Percentiles rank a stretch among this genome's conserved stretches.
phyloP scores from a whole-genome alignment of 805 yeast species.

The Saccharomycopsis microspora region DNA sequence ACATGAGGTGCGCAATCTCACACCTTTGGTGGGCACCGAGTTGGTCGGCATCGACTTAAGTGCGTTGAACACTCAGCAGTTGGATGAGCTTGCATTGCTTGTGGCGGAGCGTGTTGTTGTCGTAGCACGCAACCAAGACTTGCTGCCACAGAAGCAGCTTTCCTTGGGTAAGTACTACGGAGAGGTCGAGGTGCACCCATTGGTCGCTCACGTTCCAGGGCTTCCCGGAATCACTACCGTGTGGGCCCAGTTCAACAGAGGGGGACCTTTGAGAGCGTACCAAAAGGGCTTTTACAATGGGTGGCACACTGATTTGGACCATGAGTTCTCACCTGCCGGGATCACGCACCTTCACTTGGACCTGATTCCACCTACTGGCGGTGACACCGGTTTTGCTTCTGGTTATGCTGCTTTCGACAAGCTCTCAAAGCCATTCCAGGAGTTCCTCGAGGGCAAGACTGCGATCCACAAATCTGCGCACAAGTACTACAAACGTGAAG shows the following conservation, averaged over 20 bases:
- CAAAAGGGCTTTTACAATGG: constrained; percentile 18
- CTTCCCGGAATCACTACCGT: constrained; percentile 30
- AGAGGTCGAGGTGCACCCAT: constrained; percentile 30
- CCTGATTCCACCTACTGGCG: constrained; percentile 37
- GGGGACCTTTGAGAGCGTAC: constrained; percentile 21
- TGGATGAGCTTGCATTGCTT: constrained; percentile 34
- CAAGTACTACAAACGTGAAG: constrained; percentile 30
- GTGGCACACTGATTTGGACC: constrained; percentile 49
- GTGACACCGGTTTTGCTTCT: constrained; percentile 44
- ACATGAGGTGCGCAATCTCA: constrained; percentile 28
- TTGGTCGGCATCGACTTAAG: constrained; percentile 33
- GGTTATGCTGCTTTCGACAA: constrained; percentile 44
- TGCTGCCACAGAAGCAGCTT: constrained; percentile 31
- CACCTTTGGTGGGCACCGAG: constrained; percentile 37
- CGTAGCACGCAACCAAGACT: constrained; percentile 36
- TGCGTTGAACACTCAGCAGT: constrained; percentile 30
- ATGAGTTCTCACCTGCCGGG: constrained; percentile 47
- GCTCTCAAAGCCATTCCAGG: constrained; percentile 36
- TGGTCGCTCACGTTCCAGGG: constrained; percentile 24
- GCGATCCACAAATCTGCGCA: constrained; percentile 33
- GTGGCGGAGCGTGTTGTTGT: constrained; percentile 38
- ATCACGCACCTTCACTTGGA: constrained; percentile 43
- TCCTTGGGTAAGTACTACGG: constrained; percentile 38
- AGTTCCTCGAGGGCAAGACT: constrained; percentile 33
- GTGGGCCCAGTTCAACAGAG: constrained; percentile 16